These are phyloP conservation scores for Micromonas pusilla DNA, from an alignment of 139 green algal genomes.

Conservation along the genomic window DNA sequence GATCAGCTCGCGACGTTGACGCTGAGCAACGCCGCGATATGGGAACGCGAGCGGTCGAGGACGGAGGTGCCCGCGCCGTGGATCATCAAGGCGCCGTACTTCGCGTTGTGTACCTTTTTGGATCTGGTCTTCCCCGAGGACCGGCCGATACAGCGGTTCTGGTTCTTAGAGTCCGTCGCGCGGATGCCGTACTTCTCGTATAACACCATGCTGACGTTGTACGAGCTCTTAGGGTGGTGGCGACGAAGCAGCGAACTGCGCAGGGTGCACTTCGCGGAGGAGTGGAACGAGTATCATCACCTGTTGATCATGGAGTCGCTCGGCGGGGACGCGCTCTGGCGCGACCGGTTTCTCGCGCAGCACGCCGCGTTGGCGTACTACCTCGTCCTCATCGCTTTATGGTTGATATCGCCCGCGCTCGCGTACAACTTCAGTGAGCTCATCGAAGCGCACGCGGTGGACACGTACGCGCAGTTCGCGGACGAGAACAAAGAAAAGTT, in stretches of 20 bases:
- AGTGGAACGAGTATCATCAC: constrained; percentile 37
- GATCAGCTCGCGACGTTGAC: constrained; percentile 47
- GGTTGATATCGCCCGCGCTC: constrained; percentile 61
- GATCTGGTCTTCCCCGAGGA: constrained; percentile 43
- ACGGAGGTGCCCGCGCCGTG: constrained; percentile 32
- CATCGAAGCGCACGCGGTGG: constrained; percentile 66
- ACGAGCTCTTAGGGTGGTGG: constrained; percentile 49
- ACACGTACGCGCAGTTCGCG: constrained; percentile 79
- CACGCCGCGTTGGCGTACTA: constrained; percentile 86
- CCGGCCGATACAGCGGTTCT: constrained; percentile 60
- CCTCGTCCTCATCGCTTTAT: constrained; percentile 52
- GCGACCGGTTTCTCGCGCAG: constrained; percentile 76
- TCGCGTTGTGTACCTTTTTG: constrained; percentile 36
- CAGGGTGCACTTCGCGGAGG: constrained; percentile 49
- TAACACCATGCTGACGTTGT: constrained; percentile 89
- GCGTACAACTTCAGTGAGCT: constrained; percentile 92
- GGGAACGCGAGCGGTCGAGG: constrained; percentile 54
- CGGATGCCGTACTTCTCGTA: constrained; percentile 96
- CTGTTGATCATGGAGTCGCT: constrained; percentile 94
- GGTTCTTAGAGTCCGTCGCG: constrained; percentile 85
- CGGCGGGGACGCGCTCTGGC: constrained; percentile 83
- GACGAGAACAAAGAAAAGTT: constrained; percentile 64
- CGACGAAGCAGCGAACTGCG: constrained; percentile 32
- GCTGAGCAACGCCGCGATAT: constrained; percentile 71
- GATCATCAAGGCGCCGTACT: constrained; percentile 42